Percentiles rank a stretch among this genome's conserved stretches.
Evolutionary conservation across 805 yeast species (phyloP).

Genomic region (Saccharomyces paradoxus): DNA sequence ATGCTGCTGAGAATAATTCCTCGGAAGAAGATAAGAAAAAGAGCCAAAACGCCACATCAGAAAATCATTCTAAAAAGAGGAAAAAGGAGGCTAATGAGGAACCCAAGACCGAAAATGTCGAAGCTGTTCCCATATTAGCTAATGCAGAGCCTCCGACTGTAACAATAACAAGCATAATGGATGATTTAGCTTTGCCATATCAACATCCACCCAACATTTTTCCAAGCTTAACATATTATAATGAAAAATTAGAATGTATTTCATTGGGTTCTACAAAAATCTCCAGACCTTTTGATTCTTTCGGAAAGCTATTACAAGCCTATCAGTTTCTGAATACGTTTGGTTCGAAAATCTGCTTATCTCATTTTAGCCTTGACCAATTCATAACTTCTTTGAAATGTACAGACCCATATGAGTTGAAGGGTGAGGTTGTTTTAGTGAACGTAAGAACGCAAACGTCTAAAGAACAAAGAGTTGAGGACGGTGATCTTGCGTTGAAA

Average conservation of each 20-base stretch:
- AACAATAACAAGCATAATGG: constrained; percentile 18
- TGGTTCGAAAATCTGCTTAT: constrained; percentile 16
- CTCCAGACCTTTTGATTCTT: constrained; percentile 8
- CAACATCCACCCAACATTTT: constrained; percentile 16
- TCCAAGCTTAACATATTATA: constrained; percentile 15
- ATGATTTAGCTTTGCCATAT: constrained; percentile 23
- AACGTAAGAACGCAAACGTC: background rate
- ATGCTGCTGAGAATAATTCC: constrained; percentile 4
- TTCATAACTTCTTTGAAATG: constrained; percentile 25
- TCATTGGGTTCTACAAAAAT: constrained; percentile 2
- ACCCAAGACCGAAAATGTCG: constrained; percentile 1
- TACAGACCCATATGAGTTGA: constrained; percentile 22
- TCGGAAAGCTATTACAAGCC: constrained; percentile 21
- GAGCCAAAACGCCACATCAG: constrained; percentile 16
- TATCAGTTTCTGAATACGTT: constrained; percentile 29
- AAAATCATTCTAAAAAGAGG: constrained; percentile 9
- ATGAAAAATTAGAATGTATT: constrained; percentile 17
- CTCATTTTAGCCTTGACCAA: constrained; percentile 25
- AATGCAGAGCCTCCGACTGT: background rate
- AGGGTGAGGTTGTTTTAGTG: constrained; percentile 22
- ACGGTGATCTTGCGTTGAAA: background rate
- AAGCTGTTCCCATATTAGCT: constrained; percentile 1
- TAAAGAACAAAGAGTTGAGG: background rate
- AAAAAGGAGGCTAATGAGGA: constrained; percentile 4
- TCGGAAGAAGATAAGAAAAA: constrained; percentile 9